Conservation (phyloP, 1,139 yeast genomes). For the Pichia sp. region DNA sequence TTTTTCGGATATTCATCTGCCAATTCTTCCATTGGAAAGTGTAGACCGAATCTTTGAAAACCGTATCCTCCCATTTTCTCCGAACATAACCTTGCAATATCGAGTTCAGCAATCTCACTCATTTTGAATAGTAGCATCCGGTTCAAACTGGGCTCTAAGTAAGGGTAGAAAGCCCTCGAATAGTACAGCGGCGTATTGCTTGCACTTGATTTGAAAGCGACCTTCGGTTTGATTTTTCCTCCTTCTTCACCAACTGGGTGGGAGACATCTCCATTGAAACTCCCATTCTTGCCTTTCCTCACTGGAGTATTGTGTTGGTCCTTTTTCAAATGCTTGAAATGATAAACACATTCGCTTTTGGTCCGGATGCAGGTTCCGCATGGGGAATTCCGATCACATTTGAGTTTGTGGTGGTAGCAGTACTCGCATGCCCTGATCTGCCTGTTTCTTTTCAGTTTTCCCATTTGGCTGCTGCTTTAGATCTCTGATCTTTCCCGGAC, state of each 20-base stretch:
- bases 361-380: constrained; percentile 28
- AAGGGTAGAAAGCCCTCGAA: constrained; percentile 20
- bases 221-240: neutral
- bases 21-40: constrained; percentile 3
- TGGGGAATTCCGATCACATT: constrained; percentile 37
- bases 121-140: constrained; percentile 16
- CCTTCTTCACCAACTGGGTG: neutral
- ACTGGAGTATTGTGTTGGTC: neutral
- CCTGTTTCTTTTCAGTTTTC: constrained; percentile 16
- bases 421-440: constrained; percentile 33
- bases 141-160: constrained; percentile 18
- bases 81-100: neutral
- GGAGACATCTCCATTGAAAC: neutral
- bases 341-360: constrained; percentile 40
- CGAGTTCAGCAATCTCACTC: constrained; percentile 12
- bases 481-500: neutral
- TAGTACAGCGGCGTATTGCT: constrained; percentile 14
- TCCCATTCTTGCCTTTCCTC: neutral
- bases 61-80: neutral
- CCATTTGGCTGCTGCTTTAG: constrained; percentile 7
- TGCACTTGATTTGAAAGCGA: constrained; percentile 6
- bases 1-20: constrained; percentile 15
- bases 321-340: constrained; percentile 30
- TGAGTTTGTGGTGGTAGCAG: constrained; percentile 39
- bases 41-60: neutral